Evolutionary conservation across 2,329 filamentous ascomycete genomes (phyloP).

Genomic region (Neonectria magnoliae): DNA sequence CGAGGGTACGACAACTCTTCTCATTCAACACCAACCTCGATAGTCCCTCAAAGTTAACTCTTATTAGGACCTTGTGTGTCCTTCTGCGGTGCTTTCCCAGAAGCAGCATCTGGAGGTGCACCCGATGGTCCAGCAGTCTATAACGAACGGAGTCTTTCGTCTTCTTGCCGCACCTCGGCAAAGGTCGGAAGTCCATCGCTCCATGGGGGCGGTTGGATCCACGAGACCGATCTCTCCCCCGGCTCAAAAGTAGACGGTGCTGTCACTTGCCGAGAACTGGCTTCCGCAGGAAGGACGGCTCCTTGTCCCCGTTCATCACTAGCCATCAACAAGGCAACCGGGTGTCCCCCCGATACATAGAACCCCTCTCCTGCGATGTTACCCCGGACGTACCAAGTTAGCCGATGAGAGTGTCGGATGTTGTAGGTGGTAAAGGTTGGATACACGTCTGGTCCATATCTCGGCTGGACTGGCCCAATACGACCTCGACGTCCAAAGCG

Average conservation of each 20-base stretch:
- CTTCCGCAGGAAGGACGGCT: neutral
- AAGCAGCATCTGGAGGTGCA: neutral
- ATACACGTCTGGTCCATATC: neutral
- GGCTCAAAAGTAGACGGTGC: neutral
- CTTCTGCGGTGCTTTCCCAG: neutral
- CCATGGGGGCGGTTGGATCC: neutral
- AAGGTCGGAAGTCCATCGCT: neutral
- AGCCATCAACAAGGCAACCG: neutral
- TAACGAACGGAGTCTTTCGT: neutral
- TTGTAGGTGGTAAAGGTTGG: neutral
- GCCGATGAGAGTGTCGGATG: neutral
- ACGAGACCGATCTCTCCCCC: neutral
- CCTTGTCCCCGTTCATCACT: neutral
- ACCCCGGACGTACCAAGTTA: neutral
- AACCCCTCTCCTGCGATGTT: neutral
- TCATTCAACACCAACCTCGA: neutral
- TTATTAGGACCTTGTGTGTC: neutral
- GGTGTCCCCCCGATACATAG: neutral
- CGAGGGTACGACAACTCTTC: too few relatives aligned
- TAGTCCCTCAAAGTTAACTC: neutral
- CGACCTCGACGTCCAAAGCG: neutral
- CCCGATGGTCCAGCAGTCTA: neutral
- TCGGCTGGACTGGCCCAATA: neutral
- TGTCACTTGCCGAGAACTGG: neutral
- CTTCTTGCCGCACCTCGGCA: neutral